These are phyloP conservation scores for Coix lacrymajobi DNA, from an alignment of 176 grass and related monocot genomes.

Conservation along the genomic window DNA sequence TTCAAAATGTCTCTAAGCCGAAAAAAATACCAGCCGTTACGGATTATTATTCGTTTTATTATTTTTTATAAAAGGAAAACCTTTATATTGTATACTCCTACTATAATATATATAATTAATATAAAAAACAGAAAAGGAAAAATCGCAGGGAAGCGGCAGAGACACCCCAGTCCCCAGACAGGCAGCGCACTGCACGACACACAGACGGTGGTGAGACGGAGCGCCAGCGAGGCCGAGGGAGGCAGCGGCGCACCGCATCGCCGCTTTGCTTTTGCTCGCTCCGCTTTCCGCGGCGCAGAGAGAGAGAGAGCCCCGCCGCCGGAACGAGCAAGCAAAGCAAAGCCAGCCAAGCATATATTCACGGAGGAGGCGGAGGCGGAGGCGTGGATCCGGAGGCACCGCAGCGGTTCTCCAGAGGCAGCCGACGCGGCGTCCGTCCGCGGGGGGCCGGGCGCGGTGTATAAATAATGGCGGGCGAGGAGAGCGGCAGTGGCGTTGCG, in stretches of 20 bases:
- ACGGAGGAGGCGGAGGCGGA: background rate
- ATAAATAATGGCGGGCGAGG: conserved; percentile 34
- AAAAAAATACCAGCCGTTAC: background rate
- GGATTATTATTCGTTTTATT: background rate
- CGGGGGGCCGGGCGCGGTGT: background rate
- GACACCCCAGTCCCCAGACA: too few species aligned
- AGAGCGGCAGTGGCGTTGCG: background rate
- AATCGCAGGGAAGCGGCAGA: background rate
- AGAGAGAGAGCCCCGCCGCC: background rate
- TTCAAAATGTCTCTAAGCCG: too few species aligned
- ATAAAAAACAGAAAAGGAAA: background rate
- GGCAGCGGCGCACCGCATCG: background rate
- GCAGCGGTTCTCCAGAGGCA: background rate
- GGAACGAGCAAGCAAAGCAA: background rate
- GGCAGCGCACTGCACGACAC: too few species aligned
- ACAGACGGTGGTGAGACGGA: too few species aligned
- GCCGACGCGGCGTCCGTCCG: background rate
- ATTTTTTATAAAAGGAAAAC: background rate
- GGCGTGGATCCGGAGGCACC: background rate
- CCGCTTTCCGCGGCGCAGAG: background rate
- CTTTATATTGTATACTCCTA: background rate
- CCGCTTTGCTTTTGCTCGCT: background rate
- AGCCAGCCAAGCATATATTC: background rate
- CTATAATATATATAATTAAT: too few species aligned
- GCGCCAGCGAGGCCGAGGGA: background rate